Evolutionary conservation across 208 protist genomes (phyloP), one percentile per base, ranked within the genome.

Genomic region (Leptomonas pyrrhocoris): DNA sequence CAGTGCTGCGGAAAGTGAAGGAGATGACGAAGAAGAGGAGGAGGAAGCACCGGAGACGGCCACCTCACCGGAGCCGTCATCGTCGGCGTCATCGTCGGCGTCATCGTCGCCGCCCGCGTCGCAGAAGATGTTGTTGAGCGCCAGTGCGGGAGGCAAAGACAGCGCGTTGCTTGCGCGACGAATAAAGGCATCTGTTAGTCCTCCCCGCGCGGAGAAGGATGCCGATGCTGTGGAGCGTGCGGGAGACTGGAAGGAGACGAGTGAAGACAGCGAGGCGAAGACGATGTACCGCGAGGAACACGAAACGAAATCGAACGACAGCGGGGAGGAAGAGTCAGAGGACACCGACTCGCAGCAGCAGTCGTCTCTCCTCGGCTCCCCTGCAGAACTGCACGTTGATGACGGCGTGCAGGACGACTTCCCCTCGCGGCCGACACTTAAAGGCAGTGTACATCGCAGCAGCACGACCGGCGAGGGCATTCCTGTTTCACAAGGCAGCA

Each of bases 1-100:
- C 19, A 82, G 72, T 0, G 77, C 68, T n/a, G 62, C 40, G 16
- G 58, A 15, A 18, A 54, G 62, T 23, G 56, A 54, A 12, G 48
- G 34, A 8, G 42, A 63, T 0, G 64, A 72, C 1, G 53, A 65
- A 16, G 72, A 72, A 6, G 64, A 71, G 16, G 60, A 53, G 21
- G 48, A 23, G 23, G 21, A 53, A 28, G 43, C 6, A 13, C 9
- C 6, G 38, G 38, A 15, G 38, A 42, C 38, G 38, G 38, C 13
- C 38, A 13, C 38, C 9, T 42, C 38, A 38, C 25, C 27, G 42
- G 57, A 49, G 38, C 42, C 57, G 38, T 1, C 42, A 3, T 27
- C 18, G 57, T 34, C 38, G 34, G 15, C 57, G 12, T 63, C 57
- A 13, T 42, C 38, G 6, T 6, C 13, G 38, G 13, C 13, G 13